Evolutionary conservation across 140 eudicot genomes (phyloP), one percentile per base, ranked within the genome.

Genomic region (Stevia rebaudiana): DNA sequence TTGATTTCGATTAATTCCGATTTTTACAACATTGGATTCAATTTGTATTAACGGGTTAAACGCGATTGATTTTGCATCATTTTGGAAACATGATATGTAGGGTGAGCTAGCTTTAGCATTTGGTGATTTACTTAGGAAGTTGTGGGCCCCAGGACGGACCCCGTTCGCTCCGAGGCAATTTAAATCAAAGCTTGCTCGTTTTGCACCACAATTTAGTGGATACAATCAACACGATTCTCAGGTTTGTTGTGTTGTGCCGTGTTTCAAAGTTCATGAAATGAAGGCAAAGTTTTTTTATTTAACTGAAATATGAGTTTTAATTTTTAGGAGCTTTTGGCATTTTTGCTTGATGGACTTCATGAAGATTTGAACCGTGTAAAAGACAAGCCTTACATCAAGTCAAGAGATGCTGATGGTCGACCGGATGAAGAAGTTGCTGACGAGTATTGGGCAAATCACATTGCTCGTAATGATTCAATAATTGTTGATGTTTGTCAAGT

Each of bases 361-460:
- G 98, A 92, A 80, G 98, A 92, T 79, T 71, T 92, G 69, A 92
- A 92, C 77, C 98, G 98, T 61, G 98, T 92, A 57, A 92, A 92
- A 76, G 95, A 92, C 72, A 88, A 92, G 61, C 96, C 96, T 19
- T 92, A 92, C 73, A 76, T 92, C 16, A 82, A 88, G 65, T 88
- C 98, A 43, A 81, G 78, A 74, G 98, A 92, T 75, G 96, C 96
- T 56, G 98, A 92, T 65, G 98, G 95, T 42, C 81, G 96, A 51
- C 98, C 98, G 24, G 98, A 92, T 71, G 98, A 92, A 82, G 96
- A 88, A 77, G 95, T 92, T 75, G 98, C 98, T 47, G 96, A 92
- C 57, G 98, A 92, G 78, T 92, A 92, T 54, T 92, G 98, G 98
- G 88, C 96, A 10, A 92, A 88, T 83, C 98, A 92, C 78, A 83